Base-by-base conservation (phyloP, 2,329 filamentous ascomycete species). In the Ceratocystis harringtonii region DNA sequence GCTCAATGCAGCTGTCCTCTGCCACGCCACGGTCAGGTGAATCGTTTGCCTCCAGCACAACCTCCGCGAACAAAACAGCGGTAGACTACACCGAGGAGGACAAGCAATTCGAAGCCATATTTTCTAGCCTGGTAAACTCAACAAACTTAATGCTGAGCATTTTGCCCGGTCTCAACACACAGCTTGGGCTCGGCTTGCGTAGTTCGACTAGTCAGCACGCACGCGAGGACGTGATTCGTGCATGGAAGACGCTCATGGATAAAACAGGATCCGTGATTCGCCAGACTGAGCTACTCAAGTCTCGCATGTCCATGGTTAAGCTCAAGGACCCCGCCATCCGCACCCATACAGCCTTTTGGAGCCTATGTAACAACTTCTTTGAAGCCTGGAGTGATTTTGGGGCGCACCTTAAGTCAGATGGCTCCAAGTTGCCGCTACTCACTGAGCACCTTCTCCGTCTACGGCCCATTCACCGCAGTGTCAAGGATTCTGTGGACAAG, bases 1-100 rank as follows among this genome's bases (percentile, higher is more conserved):
- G 64, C 25, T 80, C 80, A 32, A 79, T 80, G 1, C 80, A 78
- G 2, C 76, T 79, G 73, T 81, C 73, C 65, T 84, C 76, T 69
- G 81, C 80, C n/a, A 95, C 90, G 0, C 90, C 90, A 58, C 85
- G 89, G 28, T 95, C 90, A 6, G 88, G 87, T 55, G 90, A 95
- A 71, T 90, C 89, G 0, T 95, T 94, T 72, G 80, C 79, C 1
- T 84, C 86, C 3, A 78, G 78, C 41, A 74, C 70, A 25, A 73
- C 72, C 32, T 72, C 78, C 64, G 76, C 78, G 36, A 78, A 81
- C 52, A 80, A 80, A 55, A 79, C 79, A 60, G 76, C 78, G 6
- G 73, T 83, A 8, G 88, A 90, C 62, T 83, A 86, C 62, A 82
- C 81, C 1, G 88, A 90, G 69, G 90, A 95, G 68, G 90, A 95